Conservation (phyloP, 1,284 basidiomycete genomes). For the Anthracocystis walkeri region DNA sequence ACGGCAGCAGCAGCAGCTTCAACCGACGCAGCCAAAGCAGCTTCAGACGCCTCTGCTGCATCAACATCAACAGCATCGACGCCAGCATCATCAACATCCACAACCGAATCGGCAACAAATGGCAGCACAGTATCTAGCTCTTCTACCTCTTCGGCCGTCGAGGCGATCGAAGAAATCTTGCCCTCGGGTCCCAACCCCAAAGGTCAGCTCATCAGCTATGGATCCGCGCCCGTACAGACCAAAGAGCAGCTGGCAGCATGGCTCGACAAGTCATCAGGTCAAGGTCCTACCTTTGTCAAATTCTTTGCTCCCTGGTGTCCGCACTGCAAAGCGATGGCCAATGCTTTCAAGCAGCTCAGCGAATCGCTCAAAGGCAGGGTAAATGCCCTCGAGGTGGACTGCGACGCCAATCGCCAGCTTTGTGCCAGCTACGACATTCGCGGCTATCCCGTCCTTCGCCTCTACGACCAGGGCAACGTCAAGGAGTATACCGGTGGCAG, state of each 20-base stretch:
- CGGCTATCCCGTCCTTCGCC: slow-evolving; percentile 59
- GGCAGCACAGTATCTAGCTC: slow-evolving; percentile 12
- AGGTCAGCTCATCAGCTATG: slow-evolving; percentile 58
- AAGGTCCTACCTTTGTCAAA: slow-evolving; percentile 65
- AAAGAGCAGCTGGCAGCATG: slow-evolving; percentile 48
- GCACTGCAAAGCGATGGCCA: slow-evolving; percentile 66
- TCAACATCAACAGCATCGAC: not conserved
- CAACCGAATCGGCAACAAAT: slow-evolving; percentile 10
- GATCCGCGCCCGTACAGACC: slow-evolving; percentile 42
- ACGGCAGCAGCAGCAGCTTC: slow-evolving; percentile 3
- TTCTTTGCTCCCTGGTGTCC: slow-evolving; percentile 69
- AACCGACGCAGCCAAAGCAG: slow-evolving; percentile 11
- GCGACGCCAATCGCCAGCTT: slow-evolving; percentile 51
- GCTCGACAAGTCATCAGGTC: slow-evolving; percentile 53
- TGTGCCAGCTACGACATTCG: slow-evolving; percentile 53
- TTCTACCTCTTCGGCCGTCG: slow-evolving; percentile 15
- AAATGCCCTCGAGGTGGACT: slow-evolving; percentile 66
- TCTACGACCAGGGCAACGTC: slow-evolving; percentile 59
- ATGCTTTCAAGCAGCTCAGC: slow-evolving; percentile 54
- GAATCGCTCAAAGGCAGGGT: slow-evolving; percentile 56
- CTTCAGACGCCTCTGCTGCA: slow-evolving; percentile 11
- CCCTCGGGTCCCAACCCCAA: slow-evolving; percentile 56
- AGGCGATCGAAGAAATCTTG: slow-evolving; percentile 22
- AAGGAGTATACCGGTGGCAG: slow-evolving; percentile 59
- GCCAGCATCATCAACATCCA: not conserved